These are phyloP conservation scores for Rhizopogon vesiculosus DNA, from an alignment of 768 basidiomycete species.

Conservation along the genomic window DNA sequence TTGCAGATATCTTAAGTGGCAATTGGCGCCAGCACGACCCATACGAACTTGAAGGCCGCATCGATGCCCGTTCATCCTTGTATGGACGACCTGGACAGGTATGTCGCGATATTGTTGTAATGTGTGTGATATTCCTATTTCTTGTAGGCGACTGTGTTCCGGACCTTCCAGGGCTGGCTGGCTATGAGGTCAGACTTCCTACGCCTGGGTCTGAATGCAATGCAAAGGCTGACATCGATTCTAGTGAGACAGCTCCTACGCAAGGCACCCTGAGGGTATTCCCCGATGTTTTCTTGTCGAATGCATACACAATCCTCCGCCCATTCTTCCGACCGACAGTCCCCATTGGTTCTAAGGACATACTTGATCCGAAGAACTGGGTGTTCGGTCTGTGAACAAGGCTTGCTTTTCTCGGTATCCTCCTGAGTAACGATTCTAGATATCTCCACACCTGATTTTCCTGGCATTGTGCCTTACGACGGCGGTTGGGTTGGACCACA, in stretches of 20 bases:
- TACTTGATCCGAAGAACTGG: slow-evolving; percentile 51
- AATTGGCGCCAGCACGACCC: slow-evolving; percentile 65
- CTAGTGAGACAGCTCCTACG: slow-evolving; percentile 58
- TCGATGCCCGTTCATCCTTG: slow-evolving; percentile 58
- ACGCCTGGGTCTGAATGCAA: slow-evolving; percentile 2
- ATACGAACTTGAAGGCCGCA: slow-evolving; percentile 54
- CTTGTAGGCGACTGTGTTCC: slow-evolving; percentile 42
- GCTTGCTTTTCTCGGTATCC: slow-evolving; percentile 17
- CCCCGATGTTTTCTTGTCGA: slow-evolving; percentile 61
- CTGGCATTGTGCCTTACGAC: slow-evolving; percentile 34
- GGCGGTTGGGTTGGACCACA: slow-evolving; percentile 33
- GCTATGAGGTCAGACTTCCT: slow-evolving; percentile 47
- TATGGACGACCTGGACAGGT: slow-evolving; percentile 56
- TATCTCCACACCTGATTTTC: slow-evolving; percentile 44
- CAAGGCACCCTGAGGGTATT: slow-evolving; percentile 70
- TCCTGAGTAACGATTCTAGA: slow-evolving; percentile 27
- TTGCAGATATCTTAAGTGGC: slow-evolving; percentile 55
- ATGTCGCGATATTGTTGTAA: slow-evolving; percentile 1
- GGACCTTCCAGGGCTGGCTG: slow-evolving; percentile 78
- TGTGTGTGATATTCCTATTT: background rate
- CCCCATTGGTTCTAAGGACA: slow-evolving; percentile 32
- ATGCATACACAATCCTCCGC: slow-evolving; percentile 67
- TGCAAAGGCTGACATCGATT: slow-evolving; percentile 3
- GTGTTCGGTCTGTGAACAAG: slow-evolving; percentile 33
- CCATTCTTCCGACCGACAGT: slow-evolving; percentile 67